phyloP scores from a whole-genome alignment of 1,139 yeast species.

The Candida sojae region DNA sequence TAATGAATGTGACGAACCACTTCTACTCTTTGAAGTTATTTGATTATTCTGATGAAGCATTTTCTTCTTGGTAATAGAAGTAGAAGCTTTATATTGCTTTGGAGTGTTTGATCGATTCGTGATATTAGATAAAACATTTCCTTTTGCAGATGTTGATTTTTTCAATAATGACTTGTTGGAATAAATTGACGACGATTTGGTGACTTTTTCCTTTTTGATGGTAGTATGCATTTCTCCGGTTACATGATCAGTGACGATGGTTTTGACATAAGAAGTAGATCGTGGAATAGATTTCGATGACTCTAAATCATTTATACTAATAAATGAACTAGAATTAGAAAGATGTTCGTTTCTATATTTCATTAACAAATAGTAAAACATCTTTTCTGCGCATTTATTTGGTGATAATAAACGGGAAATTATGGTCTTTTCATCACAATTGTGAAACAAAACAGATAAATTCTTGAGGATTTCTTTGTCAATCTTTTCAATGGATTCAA shows the following conservation, averaged over 20 bases:
- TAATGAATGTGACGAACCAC: conserved; percentile 2
- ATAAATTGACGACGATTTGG: conserved; percentile 23
- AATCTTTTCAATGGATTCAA: conserved; percentile 56
- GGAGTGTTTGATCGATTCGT: conserved; percentile 28
- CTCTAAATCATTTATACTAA: conserved; percentile 16
- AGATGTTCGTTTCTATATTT: conserved; percentile 82
- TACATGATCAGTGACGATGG: conserved; percentile 33
- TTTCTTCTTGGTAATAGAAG: conserved; percentile 41
- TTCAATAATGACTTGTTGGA: conserved; percentile 19
- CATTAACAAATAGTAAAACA: conserved; percentile 80
- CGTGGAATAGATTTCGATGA: conserved; percentile 35
- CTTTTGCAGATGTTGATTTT: conserved; percentile 11
- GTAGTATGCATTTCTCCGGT: conserved; percentile 29
- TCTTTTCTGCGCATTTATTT: conserved; percentile 77
- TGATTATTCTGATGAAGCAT: conserved; percentile 27
- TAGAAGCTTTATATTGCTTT: conserved; percentile 38
- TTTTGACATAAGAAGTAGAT: conserved; percentile 49
- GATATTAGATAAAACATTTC: conserved; percentile 27
- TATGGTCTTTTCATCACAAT: conserved; percentile 66
- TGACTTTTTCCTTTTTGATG: conserved; percentile 19
- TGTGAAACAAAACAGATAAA: conserved; percentile 88
- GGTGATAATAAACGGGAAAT: conserved; percentile 59
- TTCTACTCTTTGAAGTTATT: conserved; percentile 14
- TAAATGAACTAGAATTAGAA: conserved; percentile 18
- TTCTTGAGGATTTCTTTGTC: conserved; percentile 85